A percentile compares a stretch with the other conserved stretches of the same genome.
Conservation (phyloP, 306 rosid genomes). For the Vigna hirtella region DNA sequence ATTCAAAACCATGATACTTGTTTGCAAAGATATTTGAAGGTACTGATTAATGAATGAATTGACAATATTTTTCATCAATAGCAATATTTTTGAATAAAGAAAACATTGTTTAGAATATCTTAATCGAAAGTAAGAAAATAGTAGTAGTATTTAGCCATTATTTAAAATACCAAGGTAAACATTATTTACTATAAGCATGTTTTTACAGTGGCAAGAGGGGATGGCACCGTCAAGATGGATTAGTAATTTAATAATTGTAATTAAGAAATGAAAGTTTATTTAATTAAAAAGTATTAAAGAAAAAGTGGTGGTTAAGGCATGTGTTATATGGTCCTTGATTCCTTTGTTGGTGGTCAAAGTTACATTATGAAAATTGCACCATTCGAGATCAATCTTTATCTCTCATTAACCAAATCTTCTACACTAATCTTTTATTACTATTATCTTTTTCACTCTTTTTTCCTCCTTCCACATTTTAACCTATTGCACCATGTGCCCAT, state of each 20-base stretch:
- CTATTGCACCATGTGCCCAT: too few species aligned
- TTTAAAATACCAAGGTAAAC: slow-evolving; percentile 27
- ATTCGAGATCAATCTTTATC: slow-evolving; percentile 75
- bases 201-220: slow-evolving; percentile 38
- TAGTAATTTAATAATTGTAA: slow-evolving; percentile 26
- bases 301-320: slow-evolving; percentile 54
- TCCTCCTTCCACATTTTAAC: too few species aligned
- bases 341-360: slow-evolving; percentile 88
- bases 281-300: not conserved
- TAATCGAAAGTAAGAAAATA: not conserved
- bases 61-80: not conserved
- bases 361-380: slow-evolving; percentile 57
- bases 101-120: not conserved
- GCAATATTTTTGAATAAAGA: not conserved
- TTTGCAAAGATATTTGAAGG: not conserved
- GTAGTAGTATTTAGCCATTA: not conserved
- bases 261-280: not conserved
- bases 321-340: slow-evolving; percentile 88
- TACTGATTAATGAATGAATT: not conserved
- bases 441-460: too few species aligned
- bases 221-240: slow-evolving; percentile 43
- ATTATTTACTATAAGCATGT: slow-evolving; percentile 38
- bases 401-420: slow-evolving; percentile 28
- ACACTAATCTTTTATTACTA: too few species aligned
- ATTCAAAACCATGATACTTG: not conserved